phyloP scores from a whole-genome alignment of 1,139 yeast species.

The Torulaspora pretoriensis region DNA sequence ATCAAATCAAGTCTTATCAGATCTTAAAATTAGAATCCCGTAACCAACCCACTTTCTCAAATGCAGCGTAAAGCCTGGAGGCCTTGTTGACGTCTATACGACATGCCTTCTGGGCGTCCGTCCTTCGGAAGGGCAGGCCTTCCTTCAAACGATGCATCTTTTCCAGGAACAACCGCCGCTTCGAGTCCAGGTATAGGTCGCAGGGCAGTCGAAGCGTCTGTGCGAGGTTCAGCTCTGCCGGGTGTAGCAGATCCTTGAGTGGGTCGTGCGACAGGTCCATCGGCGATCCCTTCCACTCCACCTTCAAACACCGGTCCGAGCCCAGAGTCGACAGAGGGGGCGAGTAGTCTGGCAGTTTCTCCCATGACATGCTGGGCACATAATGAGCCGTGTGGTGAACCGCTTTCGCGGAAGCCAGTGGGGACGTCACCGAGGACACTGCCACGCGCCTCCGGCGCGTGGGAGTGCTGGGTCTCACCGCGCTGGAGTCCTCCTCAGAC shows the following conservation, averaged over 20 bases:
- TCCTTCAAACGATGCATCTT: slow-evolving; percentile 72
- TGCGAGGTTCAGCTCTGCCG: slow-evolving; percentile 86
- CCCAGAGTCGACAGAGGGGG: slow-evolving; percentile 67
- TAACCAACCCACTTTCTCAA: slow-evolving; percentile 94
- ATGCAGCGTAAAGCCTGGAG: slow-evolving; percentile 84
- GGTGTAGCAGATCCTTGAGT: slow-evolving; percentile 65
- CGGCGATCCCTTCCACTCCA: slow-evolving; percentile 98
- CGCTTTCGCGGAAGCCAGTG: slow-evolving; percentile 27
- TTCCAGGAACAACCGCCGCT: slow-evolving; percentile 83
- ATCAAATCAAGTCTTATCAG: slow-evolving; percentile 23
- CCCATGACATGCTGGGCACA: slow-evolving; percentile 50
- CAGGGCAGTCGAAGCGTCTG: slow-evolving; percentile 85
- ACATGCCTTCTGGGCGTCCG: slow-evolving; percentile 97
- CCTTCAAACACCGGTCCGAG: slow-evolving; percentile 66
- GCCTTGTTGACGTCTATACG: slow-evolving; percentile 97
- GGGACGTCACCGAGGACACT: slow-evolving; percentile 20
- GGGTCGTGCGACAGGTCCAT: slow-evolving; percentile 86
- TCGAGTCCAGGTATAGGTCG: slow-evolving; percentile 83
- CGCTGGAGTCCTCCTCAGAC: slow-evolving; percentile 7
- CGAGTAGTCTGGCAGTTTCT: slow-evolving; percentile 63
- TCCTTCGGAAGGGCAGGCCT: slow-evolving; percentile 86
- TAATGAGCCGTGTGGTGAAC: slow-evolving; percentile 26
- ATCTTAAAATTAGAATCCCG: slow-evolving; percentile 67
- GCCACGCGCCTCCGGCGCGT: slow-evolving; percentile 18
- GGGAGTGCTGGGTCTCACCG: slow-evolving; percentile 22